Evolutionary conservation across 441 rosid species (phyloP), one percentile per base, ranked within the genome.

Genomic region (Gossypium trilobum): DNA sequence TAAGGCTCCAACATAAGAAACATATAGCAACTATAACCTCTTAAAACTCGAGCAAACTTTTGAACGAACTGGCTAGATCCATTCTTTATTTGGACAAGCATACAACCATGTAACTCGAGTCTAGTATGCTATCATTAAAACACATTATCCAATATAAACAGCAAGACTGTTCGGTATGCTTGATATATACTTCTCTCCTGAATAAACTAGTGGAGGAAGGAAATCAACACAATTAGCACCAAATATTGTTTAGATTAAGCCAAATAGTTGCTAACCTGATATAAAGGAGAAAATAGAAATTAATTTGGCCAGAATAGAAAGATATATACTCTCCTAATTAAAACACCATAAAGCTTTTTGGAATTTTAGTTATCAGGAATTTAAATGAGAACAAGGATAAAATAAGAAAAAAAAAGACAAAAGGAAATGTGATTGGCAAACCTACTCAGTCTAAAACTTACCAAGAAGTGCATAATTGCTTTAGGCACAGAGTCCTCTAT

Each of bases 401-500:
- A 50, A 20, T 14, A 42, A 2, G 16, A 0, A 2, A 14, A 5
- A 0, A 42, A 11, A 55, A 66, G 11, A 33, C 13, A 7, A 31
- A 1, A 65, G 4, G 3, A 70, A 20, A 75, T 14, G 20, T 27
- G 70, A 57, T 13, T 11, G 25, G 31, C 25, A 50, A 25, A 56
- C 72, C 20, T 10, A 23, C 57, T 22, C 25, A 31, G 52, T 62
- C 57, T 11, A 46, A 57, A 55, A 64, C 72, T 84, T 83, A 94
- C 98, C 97, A 95, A 86, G 80, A 95, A 95, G 79, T 91, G 99
- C 90, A 95, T 95, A 77, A 95, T 87, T 66, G 97, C 94, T 85
- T 95, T 95, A 4, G 99, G 98, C 36, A 92, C 77, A 20, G 83
- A 81, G 76, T 95, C 98, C 81, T 92, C 97, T 2, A 91, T 75